Conservation (phyloP, 2,329 filamentous ascomycete species). For the Pestalotiopsis sp. region DNA sequence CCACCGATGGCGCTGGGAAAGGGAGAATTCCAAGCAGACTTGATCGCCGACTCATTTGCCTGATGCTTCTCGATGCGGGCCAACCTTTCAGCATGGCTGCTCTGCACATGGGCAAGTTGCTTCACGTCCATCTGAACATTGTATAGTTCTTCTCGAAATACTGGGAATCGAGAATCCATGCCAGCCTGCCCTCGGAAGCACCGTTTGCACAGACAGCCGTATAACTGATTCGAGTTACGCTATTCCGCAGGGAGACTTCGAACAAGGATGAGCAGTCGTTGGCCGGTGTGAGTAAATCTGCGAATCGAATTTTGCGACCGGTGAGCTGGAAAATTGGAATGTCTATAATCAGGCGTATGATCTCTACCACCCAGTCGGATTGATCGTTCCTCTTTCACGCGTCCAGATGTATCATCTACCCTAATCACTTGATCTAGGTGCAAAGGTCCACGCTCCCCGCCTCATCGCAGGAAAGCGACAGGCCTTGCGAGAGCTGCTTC, state of each 20-base stretch:
- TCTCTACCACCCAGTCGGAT: neutral
- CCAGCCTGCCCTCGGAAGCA: conserved; percentile 33
- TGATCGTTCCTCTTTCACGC: conserved; percentile 13
- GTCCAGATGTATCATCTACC: conserved; percentile 21
- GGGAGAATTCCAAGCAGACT: conserved; percentile 91
- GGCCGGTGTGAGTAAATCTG: neutral
- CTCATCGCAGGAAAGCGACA: conserved; percentile 37
- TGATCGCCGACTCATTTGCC: conserved; percentile 68
- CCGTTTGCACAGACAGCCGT: neutral
- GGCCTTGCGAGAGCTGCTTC: conserved; percentile 20
- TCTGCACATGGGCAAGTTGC: conserved; percentile 66
- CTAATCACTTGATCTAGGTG: conserved; percentile 30
- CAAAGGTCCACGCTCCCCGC: conserved; percentile 35
- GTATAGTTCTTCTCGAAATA: conserved; percentile 66
- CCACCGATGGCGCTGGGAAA: conserved; percentile 85
- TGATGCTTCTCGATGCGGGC: conserved; percentile 66
- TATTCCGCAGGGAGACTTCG: conserved; percentile 3
- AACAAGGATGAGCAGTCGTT: conserved; percentile 17
- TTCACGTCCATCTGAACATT: conserved; percentile 72
- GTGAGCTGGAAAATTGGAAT: neutral
- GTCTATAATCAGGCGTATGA: neutral
- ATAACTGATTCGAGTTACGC: neutral
- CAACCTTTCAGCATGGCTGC: conserved; percentile 63
- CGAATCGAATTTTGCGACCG: neutral
- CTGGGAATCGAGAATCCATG: conserved; percentile 66